Evolutionary conservation across 768 basidiomycete species (phyloP).

Genomic region (Calocybe gangraenosa): DNA sequence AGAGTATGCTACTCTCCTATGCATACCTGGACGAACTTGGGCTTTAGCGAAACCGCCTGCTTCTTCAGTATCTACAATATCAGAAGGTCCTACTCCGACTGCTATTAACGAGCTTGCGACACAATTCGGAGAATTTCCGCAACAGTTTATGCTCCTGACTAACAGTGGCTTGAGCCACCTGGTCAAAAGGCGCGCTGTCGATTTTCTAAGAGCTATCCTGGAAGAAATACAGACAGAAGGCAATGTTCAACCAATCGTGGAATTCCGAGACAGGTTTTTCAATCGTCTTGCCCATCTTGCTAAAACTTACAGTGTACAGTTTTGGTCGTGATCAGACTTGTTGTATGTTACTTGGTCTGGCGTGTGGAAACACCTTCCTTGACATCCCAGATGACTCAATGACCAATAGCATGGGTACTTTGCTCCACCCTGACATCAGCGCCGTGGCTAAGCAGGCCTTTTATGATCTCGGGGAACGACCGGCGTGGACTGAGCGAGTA

Average conservation of each 20-base stretch:
- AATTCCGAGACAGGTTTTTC: slow-evolving; percentile 74
- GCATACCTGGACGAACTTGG: slow-evolving; percentile 83
- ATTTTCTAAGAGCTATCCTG: slow-evolving; percentile 77
- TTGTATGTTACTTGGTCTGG: slow-evolving; percentile 85
- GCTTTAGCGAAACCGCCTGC: slow-evolving; percentile 62
- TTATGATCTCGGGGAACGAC: slow-evolving; percentile 81
- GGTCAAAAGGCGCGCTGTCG: slow-evolving; percentile 76
- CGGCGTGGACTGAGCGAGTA: slow-evolving; percentile 74
- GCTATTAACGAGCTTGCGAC: slow-evolving; percentile 77
- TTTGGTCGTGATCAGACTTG: slow-evolving; percentile 92
- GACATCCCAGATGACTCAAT: slow-evolving; percentile 49
- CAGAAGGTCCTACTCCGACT: slow-evolving; percentile 44
- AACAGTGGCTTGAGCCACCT: slow-evolving; percentile 84
- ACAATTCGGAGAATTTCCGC: slow-evolving; percentile 70
- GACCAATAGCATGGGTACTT: slow-evolving; percentile 33
- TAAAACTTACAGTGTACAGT: slow-evolving; percentile 34
- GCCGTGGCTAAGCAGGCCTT: slow-evolving; percentile 80
- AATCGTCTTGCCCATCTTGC: background rate
- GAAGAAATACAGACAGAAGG: slow-evolving; percentile 79
- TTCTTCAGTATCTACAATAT: slow-evolving; percentile 24
- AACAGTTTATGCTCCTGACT: slow-evolving; percentile 84
- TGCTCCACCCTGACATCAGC: slow-evolving; percentile 57
- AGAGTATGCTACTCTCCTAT: slow-evolving; percentile 74
- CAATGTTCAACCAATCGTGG: slow-evolving; percentile 72
- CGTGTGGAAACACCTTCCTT: slow-evolving; percentile 79